Percentiles rank a stretch among this genome's conserved stretches.
These are phyloP conservation scores for Auricularia sp. DNA, from an alignment of 768 basidiomycete species.

Conservation along the genomic window DNA sequence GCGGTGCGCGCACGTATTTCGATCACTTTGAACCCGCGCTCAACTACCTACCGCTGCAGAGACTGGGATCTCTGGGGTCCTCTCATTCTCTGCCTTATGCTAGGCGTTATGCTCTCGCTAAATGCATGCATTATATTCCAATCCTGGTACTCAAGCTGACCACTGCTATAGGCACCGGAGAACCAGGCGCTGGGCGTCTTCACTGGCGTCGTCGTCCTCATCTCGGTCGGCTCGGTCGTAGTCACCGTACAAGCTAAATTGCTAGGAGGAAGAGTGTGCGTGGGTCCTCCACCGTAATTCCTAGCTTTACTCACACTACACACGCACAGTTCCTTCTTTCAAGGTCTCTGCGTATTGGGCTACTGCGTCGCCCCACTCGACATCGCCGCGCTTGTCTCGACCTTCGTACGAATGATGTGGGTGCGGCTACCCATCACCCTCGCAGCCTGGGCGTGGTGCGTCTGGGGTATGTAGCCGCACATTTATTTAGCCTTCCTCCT, in stretches of 20 bases:
- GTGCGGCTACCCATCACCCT: constrained; percentile 79
- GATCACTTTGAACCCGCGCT: background rate
- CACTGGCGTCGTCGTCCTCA: constrained; percentile 90
- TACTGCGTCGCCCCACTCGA: constrained; percentile 93
- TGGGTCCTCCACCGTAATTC: background rate
- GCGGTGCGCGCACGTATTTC: constrained; percentile 40
- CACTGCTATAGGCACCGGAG: too few relatives aligned
- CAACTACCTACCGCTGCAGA: constrained; percentile 26
- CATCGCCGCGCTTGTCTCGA: constrained; percentile 78
- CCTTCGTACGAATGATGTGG: constrained; percentile 78
- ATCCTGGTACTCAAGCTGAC: too few relatives aligned
- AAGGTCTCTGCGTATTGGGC: constrained; percentile 87
- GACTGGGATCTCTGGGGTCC: constrained; percentile 99
- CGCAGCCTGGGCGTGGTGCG: constrained; percentile 88
- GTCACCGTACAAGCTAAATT: constrained; percentile 90
- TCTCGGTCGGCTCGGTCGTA: constrained; percentile 79
- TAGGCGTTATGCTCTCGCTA: constrained; percentile 77
- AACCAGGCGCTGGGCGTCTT: constrained; percentile 82
- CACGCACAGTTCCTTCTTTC: constrained; percentile 74
- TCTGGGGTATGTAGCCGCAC: constrained; percentile 64
- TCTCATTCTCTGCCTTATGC: constrained; percentile 65
- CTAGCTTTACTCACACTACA: background rate
- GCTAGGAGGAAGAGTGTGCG: constrained; percentile 39
- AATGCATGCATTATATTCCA: too few relatives aligned
- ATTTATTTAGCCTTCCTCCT: background rate